These are phyloP conservation scores for Coriolopsis trogii DNA, from an alignment of 1,284 basidiomycete species.

Conservation along the genomic window DNA sequence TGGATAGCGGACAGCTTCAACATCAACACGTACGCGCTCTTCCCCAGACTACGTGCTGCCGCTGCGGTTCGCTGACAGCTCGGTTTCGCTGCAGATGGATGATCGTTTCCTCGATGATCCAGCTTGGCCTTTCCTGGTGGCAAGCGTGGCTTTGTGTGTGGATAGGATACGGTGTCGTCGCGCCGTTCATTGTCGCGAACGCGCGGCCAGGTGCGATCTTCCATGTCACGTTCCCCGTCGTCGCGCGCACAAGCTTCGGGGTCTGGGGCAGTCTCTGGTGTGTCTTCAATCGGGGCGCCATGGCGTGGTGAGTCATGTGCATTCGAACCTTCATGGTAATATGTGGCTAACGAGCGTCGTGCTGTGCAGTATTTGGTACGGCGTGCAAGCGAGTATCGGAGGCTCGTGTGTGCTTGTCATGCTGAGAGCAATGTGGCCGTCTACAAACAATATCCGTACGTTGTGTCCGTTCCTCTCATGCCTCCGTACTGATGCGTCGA, in stretches of 20 bases:
- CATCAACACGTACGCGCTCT: slow-evolving; percentile 77
- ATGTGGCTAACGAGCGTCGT: background rate
- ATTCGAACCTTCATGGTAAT: background rate
- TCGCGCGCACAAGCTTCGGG: slow-evolving; percentile 78
- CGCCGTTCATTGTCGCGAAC: slow-evolving; percentile 78
- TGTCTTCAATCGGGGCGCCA: slow-evolving; percentile 77
- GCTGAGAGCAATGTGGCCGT: slow-evolving; percentile 74
- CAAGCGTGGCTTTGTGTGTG: slow-evolving; percentile 81
- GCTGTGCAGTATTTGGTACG: slow-evolving; percentile 75
- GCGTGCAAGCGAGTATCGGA: slow-evolving; percentile 82
- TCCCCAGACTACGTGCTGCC: slow-evolving; percentile 2
- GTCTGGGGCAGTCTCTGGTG: slow-evolving; percentile 85
- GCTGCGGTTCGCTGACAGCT: slow-evolving; percentile 5
- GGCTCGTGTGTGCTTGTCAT: slow-evolving; percentile 77
- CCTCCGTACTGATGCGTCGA: slow-evolving; percentile 1
- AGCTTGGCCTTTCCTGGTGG: slow-evolving; percentile 80
- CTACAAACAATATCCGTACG: slow-evolving; percentile 69
- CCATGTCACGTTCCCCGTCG: slow-evolving; percentile 82
- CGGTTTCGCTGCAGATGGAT: slow-evolving; percentile 54
- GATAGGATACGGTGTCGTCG: slow-evolving; percentile 74
- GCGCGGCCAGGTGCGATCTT: slow-evolving; percentile 82
- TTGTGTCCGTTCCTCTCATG: slow-evolving; percentile 17
- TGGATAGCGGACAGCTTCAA: slow-evolving; percentile 86
- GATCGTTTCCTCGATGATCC: slow-evolving; percentile 78
- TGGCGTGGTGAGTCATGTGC: slow-evolving; percentile 62